Evolutionary conservation across 2,329 filamentous ascomycete genomes (phyloP).

Genomic region (Fusarium devonianum): DNA sequence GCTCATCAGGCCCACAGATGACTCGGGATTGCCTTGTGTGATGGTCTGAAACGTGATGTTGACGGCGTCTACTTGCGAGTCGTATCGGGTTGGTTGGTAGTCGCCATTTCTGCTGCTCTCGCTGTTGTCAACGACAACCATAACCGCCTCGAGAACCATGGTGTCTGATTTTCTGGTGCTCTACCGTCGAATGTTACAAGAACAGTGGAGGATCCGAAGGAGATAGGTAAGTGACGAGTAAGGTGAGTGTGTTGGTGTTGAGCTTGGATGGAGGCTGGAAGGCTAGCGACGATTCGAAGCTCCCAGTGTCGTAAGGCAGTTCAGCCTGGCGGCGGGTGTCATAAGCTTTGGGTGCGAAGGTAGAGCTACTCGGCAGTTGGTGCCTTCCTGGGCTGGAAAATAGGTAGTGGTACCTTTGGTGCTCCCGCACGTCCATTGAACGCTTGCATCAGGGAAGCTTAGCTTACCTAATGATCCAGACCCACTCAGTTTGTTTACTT

Average conservation of each 20-base stretch:
- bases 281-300: constrained; percentile 40
- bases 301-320: constrained; percentile 53
- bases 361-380: constrained; percentile 33
- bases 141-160: constrained; percentile 99
- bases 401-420: constrained; percentile 32
- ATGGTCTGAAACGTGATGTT: constrained; percentile 96
- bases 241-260: constrained; percentile 22
- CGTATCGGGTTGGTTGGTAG: constrained; percentile 88
- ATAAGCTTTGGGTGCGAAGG: constrained; percentile 31
- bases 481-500: constrained; percentile 42
- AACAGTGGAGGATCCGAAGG: constrained; percentile 7
- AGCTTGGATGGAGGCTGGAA: constrained; percentile 39
- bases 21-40: constrained; percentile 94
- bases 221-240: constrained; percentile 2
- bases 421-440: constrained; percentile 5
- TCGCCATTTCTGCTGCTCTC: constrained; percentile 98
- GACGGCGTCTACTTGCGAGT: constrained; percentile 94
- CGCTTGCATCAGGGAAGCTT: constrained; percentile 35
- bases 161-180: constrained; percentile 56
- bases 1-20: constrained; percentile 96
- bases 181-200: neutral
- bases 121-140: constrained; percentile 99
- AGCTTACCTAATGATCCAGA: constrained; percentile 39
- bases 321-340: constrained; percentile 51
- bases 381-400: neutral